Evolutionary conservation across 192 early-diverging fungal species (phyloP), one percentile per base, ranked within the genome.

Genomic region (Entrophospora sp.): DNA sequence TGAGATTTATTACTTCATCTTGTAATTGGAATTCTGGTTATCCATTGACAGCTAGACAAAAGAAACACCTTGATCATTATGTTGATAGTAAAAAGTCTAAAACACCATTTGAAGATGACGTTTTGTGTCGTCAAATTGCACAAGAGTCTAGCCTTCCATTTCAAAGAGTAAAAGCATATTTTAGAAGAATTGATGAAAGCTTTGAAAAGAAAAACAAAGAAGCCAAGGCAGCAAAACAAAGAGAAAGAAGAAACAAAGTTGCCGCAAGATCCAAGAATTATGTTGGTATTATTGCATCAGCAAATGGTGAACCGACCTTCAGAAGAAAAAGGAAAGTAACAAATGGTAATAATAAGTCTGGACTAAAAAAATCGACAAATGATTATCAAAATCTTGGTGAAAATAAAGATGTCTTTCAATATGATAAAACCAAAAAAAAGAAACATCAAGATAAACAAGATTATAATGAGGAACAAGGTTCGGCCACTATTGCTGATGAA

Each of bases 91-190:
- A 25, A 49, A 64, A 40, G 24, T 67, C 22, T 12, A 35, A 53
- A n/a, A 69, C 68, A 2, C 68, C 68, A 8, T 69, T 52, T 18
- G 60, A 64, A 16, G 68, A 69, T 53, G 68, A 69, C 24, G 20
- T 42, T 13, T 28, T 46, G 18, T 69, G 68, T 62, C 30, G 49
- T 2, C 59, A 69, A 18, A 63, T 69, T 51, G 45, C 61, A 4
- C 42, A 69, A 22, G 48, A 69, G 18, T 22, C 25, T 61, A 42
- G 14, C 5, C 22, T 69, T n/a, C 58, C 68, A 0, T 42, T 55
- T 24, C 44, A 43, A 31, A 37, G 62, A 22, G 68, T 69, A 3
- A 48, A 38, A 28, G 20, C 28, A 2, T 69, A 69, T n/a, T 69
- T 53, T 9, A 69, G 64, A 40, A 24, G 46, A 8, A 51, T 62